A percentile compares a stretch with the other conserved stretches of the same genome.
Conservation (phyloP, 805 yeast species). For the Sugiyamaella marilandica region DNA sequence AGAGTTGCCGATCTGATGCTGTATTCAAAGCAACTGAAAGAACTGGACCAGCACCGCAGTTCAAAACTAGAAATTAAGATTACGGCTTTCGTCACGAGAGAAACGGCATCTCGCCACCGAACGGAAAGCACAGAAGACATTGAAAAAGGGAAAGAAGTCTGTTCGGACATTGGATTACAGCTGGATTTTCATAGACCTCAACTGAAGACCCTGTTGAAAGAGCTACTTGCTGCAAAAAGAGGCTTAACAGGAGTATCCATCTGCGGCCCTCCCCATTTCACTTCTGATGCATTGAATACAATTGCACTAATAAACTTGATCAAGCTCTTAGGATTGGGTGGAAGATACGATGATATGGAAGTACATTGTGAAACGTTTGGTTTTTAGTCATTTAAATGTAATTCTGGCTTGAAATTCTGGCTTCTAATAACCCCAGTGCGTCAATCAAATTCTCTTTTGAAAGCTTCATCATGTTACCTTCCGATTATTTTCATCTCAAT, state of each 20-base stretch:
- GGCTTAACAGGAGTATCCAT: not conserved
- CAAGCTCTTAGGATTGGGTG: not conserved
- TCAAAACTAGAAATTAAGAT: not conserved
- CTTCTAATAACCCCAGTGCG: too few species aligned
- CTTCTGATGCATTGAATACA: not conserved
- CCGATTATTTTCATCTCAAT: constrained; percentile 61
- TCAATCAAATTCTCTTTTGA: not conserved
- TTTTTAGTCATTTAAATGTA: not conserved
- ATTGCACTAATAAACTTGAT: not conserved
- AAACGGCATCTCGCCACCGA: not conserved
- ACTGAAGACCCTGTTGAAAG: not conserved
- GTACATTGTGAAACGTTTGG: not conserved
- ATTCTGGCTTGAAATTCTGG: not conserved
- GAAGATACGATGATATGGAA: not conserved
- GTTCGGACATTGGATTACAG: too few species aligned
- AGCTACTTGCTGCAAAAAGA: not conserved
- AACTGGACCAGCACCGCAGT: not conserved
- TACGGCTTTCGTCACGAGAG: not conserved
- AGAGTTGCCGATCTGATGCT: not conserved
- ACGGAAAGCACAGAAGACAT: not conserved
- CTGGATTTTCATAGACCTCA: not conserved
- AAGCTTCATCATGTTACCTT: constrained; percentile 15
- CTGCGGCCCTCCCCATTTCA: not conserved
- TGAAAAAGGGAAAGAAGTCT: too few species aligned
- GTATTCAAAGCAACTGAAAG: not conserved